Evolutionary conservation across 2,329 filamentous ascomycete genomes (phyloP).

Genomic region (Penicillium brasilianum): DNA sequence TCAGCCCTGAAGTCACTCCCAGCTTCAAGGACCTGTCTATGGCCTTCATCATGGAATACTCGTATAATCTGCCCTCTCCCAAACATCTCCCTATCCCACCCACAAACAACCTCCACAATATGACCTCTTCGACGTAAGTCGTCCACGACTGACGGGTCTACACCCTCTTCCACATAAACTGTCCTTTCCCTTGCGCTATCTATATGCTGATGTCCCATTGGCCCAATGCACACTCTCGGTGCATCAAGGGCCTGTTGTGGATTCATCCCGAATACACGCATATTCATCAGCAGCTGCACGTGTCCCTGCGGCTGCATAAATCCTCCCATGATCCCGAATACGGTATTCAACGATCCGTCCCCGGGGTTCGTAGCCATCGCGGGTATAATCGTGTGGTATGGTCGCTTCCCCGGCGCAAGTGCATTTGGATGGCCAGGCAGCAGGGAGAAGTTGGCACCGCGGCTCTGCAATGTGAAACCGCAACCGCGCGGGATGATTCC

Average conservation of each 20-base stretch:
- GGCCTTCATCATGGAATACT: neutral
- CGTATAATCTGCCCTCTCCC: neutral
- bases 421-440: conserved; percentile 72
- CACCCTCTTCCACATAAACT: neutral
- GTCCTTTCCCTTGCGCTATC: neutral
- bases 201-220: neutral
- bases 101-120: neutral
- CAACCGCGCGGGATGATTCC: conserved; percentile 80
- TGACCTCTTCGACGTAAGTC: neutral
- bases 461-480: conserved; percentile 92
- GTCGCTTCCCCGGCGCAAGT: conserved; percentile 80
- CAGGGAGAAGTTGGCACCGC: conserved; percentile 82
- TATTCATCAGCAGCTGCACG: conserved; percentile 87
- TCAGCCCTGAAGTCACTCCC: neutral
- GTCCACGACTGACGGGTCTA: neutral
- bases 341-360: conserved; percentile 73
- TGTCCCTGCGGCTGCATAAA: conserved; percentile 98
- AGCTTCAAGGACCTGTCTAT: neutral
- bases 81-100: neutral
- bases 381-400: conserved; percentile 97
- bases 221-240: conserved; percentile 72
- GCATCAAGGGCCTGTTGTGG: conserved; percentile 89
- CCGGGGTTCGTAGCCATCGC: conserved; percentile 79
- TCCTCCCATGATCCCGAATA: conserved; percentile 95
- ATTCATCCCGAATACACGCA: conserved; percentile 76